Evolutionary conservation across 225 moss, liverwort and hornwort genomes (phyloP).

Genomic region (Sphagnum tenellum): DNA sequence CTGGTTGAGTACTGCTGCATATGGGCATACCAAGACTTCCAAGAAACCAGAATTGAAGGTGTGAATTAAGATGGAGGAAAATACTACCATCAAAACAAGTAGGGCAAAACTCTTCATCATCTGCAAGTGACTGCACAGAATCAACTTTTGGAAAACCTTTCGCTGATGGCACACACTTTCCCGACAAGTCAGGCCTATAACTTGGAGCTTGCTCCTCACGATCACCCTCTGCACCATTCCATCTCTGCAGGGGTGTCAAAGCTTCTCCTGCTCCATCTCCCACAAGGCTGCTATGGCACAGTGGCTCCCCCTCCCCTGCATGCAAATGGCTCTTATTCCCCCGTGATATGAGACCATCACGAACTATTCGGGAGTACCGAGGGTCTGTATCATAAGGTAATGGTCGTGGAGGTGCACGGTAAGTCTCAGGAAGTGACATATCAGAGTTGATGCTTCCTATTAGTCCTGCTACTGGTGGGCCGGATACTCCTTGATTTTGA

Average conservation of each 20-base stretch:
- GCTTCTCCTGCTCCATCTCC: conserved; percentile 58
- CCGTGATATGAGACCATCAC: conserved; percentile 29
- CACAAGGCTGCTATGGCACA: conserved; percentile 38
- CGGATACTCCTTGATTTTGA: conserved; percentile 41
- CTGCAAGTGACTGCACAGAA: conserved; percentile 57
- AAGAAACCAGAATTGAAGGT: no score
- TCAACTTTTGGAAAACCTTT: conserved; percentile 63
- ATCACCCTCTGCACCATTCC: conserved; percentile 37
- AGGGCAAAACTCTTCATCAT: conserved; percentile 85
- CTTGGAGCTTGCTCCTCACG: conserved; percentile 52
- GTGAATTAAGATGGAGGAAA: not conserved
- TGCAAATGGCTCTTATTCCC: conserved; percentile 43
- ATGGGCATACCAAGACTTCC: no score
- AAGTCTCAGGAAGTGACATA: conserved; percentile 67
- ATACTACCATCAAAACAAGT: conserved; percentile 85
- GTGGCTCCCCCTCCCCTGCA: conserved; percentile 38
- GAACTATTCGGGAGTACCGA: conserved; percentile 23
- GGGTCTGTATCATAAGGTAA: conserved; percentile 76
- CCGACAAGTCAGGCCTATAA: conserved; percentile 42
- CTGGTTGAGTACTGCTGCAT: no score
- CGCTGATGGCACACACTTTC: conserved; percentile 38
- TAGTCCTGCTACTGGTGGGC: conserved; percentile 42
- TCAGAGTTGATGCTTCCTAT: conserved; percentile 61
- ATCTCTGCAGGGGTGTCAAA: conserved; percentile 56
- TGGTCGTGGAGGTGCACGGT: conserved; percentile 85